Base-by-base conservation (phyloP, 768 basidiomycete species). In the Amyloporia xantha region DNA sequence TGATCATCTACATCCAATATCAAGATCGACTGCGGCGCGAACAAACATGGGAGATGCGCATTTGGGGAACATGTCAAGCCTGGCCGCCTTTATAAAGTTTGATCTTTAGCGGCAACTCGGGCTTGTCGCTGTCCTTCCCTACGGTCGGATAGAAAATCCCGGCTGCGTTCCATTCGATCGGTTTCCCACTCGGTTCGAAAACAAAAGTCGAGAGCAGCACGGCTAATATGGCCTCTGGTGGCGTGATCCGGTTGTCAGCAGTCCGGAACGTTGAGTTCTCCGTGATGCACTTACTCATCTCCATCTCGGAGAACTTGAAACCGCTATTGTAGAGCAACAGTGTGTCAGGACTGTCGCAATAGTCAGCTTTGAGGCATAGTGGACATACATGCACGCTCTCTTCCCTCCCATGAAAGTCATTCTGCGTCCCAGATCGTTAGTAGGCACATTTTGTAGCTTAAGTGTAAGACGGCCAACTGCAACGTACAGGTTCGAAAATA, bases 401-500 rank as follows among this genome's bases (percentile, higher is more conserved):
- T 28, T 27, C 10, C 60, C 60, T 2, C 60, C 58, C 9, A 53
- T 27, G 51, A 61, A 61, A 27, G 60, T 57, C 60, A 59, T 55
- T 21, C 60, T 61, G 13, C 2, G 25, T 21, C 5, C 17, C 13
- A 7, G 4, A n/a, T 17, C 7, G 20, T 19, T 15, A 3, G 12
- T 4, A 26, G 5, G 13, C 23, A 44, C 10, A 44, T 20, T n/a
- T 3, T 13, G 15, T 7, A 23, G 19, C 17, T 20, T 10, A 23
- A 20, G 6, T 44, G 13, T 9, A 3, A 28, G 17, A 35, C 30
- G 24, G 10, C 19, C n/a, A n/a, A 3, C 6, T 26, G 45, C 36
- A 20, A 50, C 60, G 20, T 37, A 62, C 60, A 62, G 10, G 23
- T 59, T 49, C 5, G 59, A 50, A 26, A 59, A 61, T 2, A 61